Evolutionary conservation across 2,329 filamentous ascomycete genomes (phyloP), one percentile per base, ranked within the genome.

Genomic region (Fusarium longipes): DNA sequence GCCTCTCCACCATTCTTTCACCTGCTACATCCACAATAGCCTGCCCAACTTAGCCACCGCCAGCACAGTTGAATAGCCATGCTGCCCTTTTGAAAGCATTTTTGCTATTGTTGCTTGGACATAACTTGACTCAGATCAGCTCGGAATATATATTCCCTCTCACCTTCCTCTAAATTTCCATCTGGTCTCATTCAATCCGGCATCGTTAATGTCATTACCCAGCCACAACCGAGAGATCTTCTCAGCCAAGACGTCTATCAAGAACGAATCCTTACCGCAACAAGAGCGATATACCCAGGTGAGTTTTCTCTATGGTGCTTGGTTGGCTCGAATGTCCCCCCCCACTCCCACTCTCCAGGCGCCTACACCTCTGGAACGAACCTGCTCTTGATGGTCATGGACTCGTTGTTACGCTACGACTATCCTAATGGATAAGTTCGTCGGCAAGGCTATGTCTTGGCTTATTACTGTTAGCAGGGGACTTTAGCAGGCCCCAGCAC

Each of bases 391-490:
- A 53, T 52, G 44, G 49, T 47, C 48, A 58, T 53, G 36, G 45
- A 45, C 56, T 51, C 62, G 54, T 55, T 55, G 50, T 39, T 27
- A 32, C 51, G 38, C 44, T n/a, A 33, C 29, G 22, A 52, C 49
- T 56, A 22, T 56, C 58, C 57, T 56, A 36, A 53, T 48, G 47
- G 47, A 52, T 47, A 51, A 47, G 60, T 47, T 51, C 49, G 61
- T 63, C 43, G 57, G 59, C 57, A 60, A 72, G 65, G 65, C 65
- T 68, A 68, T 65, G 53, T 56, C 64, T 63, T 68, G 65, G 65
- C 65, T 68, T 57, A 59, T 67, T 65, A 36, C 52, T 68, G 47
- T 51, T 59, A 65, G 65, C 64, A 67, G 63, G 64, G 60, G 52
- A 52, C 42, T 56, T 47, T 39, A 52, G 52, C 42, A 51, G 59